Evolutionary conservation across 2,329 filamentous ascomycete genomes (phyloP).

Genomic region (Hymenotorrendiella dingleyae): DNA sequence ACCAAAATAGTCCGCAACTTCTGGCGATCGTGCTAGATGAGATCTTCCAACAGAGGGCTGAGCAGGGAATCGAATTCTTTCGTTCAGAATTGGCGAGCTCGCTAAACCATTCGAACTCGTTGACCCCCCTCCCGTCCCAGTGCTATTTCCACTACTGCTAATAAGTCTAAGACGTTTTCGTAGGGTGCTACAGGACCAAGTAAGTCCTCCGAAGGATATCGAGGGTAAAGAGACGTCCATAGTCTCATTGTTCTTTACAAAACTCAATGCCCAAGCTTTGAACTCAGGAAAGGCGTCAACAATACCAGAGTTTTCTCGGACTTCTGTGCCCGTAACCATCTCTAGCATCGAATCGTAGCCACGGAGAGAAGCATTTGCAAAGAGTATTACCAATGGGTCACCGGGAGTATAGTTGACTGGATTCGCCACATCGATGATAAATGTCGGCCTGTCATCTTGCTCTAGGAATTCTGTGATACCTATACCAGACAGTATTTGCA

Average conservation of each 20-base stretch:
- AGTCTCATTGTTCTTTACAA: constrained; percentile 45
- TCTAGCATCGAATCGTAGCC: constrained; percentile 31
- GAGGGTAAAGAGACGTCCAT: constrained; percentile 48
- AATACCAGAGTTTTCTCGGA: constrained; percentile 30
- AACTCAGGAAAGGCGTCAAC: constrained; percentile 54
- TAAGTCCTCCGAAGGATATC: constrained; percentile 56
- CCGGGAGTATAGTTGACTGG: constrained; percentile 44
- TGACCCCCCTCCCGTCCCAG: constrained; percentile 18
- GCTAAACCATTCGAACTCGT: constrained; percentile 16
- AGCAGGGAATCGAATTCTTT: constrained; percentile 9
- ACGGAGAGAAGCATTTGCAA: constrained; percentile 62
- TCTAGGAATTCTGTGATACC: constrained; percentile 69
- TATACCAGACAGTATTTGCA: constrained; percentile 56
- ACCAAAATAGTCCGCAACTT: constrained; percentile 28
- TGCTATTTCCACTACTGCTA: constrained; percentile 43
- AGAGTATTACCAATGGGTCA: constrained; percentile 55
- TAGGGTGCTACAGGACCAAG: constrained; percentile 67
- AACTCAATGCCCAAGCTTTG: constrained; percentile 61
- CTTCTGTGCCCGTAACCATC: constrained; percentile 24
- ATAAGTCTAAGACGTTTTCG: constrained; percentile 63
- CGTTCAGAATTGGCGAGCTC: constrained; percentile 14
- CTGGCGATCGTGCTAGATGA: constrained; percentile 12
- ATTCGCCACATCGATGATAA: constrained; percentile 64
- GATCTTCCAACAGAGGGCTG: constrained; percentile 7
- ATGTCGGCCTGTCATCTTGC: constrained; percentile 69